phyloP scores from a whole-genome alignment of 148 eudicot species.

The Euryodendron excelsum region DNA sequence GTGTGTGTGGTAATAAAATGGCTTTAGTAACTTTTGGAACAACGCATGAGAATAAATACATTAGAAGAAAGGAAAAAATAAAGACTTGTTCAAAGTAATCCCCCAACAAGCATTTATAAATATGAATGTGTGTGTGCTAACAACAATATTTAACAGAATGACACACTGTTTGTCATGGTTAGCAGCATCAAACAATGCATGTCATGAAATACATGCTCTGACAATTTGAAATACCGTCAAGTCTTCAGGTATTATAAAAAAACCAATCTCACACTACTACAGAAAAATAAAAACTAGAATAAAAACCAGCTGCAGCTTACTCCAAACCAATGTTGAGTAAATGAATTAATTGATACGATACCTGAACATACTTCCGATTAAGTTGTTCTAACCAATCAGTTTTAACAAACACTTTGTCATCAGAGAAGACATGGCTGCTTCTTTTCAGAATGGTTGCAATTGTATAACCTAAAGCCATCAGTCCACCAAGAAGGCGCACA shows the following conservation, averaged over 20 bases:
- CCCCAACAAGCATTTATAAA: no score
- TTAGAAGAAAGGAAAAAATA: no score
- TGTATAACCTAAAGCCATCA: conserved; percentile 97
- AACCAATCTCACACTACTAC: background rate
- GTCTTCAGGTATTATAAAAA: conserved; percentile 1
- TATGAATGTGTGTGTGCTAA: background rate
- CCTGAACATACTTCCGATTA: conserved; percentile 88
- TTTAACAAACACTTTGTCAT: conserved; percentile 77
- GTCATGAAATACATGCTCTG: background rate
- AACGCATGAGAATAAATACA: no score
- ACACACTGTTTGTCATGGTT: conserved; percentile 2
- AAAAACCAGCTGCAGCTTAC: background rate
- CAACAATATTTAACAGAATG: background rate
- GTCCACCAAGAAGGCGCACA: conserved; percentile 95
- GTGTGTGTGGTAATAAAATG: no score
- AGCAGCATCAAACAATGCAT: conserved; percentile 2
- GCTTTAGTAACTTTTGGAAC: no score
- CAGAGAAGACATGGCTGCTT: conserved; percentile 82
- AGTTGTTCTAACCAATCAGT: conserved; percentile 94
- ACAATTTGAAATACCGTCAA: background rate
- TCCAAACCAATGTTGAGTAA: background rate
- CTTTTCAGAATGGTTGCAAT: conserved; percentile 92
- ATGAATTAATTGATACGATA: conserved; percentile 18
- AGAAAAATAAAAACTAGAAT: background rate
- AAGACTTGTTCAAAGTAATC: no score